Evolutionary conservation across 306 rosid species (phyloP).

Genomic region (Dryas drummondii): DNA sequence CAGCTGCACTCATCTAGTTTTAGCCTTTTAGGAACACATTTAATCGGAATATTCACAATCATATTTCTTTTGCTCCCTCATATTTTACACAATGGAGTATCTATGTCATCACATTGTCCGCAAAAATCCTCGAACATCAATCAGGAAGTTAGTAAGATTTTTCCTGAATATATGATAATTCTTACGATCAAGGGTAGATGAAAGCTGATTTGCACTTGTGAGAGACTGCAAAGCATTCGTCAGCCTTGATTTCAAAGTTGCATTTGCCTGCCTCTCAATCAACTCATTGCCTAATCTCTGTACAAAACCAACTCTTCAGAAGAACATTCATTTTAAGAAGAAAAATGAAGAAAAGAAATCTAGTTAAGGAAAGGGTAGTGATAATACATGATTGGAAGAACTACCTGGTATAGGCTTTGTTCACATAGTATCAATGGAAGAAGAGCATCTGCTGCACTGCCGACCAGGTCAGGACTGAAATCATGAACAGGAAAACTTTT

Average conservation of each 20-base stretch:
- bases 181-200: conserved; percentile 72
- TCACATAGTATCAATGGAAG: conserved; percentile 88
- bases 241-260: conserved; percentile 63
- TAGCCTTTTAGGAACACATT: too few relatives aligned
- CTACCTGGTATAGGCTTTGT: conserved; percentile 82
- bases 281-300: conserved; percentile 80
- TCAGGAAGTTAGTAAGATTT: conserved; percentile 67
- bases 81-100: conserved; percentile 13
- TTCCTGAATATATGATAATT: conserved; percentile 86
- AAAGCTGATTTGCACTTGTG: conserved; percentile 78
- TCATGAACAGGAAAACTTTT: conserved; percentile 17
- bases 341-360: too few relatives aligned
- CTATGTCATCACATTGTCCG: conserved; percentile 55
- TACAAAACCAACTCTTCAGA: not conserved
- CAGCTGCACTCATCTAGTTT: too few relatives aligned
- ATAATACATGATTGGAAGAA: not conserved
- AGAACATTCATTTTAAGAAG: conserved; percentile 18
- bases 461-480: conserved; percentile 76
- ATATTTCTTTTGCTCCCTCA: conserved; percentile 7
- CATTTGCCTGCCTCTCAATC: conserved; percentile 69
- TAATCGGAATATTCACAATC: conserved; percentile 21
- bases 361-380: too few relatives aligned
- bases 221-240: conserved; percentile 71
- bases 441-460: conserved; percentile 98
- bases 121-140: conserved; percentile 86